Conservation (phyloP, 371 early-diverging fungal species). For the Apophysomyces ossiformis region DNA sequence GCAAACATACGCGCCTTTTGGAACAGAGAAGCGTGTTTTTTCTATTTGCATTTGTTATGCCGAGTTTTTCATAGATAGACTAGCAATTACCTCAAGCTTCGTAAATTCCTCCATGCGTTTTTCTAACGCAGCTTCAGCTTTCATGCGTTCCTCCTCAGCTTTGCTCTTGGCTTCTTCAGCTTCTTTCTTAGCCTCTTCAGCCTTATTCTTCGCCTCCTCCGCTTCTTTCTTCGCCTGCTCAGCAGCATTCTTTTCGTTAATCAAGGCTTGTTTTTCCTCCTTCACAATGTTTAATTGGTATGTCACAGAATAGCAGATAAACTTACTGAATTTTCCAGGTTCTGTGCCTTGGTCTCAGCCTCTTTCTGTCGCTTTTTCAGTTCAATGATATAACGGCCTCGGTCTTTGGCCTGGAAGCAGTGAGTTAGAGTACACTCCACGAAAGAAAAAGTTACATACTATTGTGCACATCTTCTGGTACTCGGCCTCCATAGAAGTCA, state of each 20-base stretch:
- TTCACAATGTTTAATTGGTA: not conserved
- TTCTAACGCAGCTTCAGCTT: slow-evolving; percentile 13
- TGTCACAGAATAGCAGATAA: not conserved
- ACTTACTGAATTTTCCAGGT: slow-evolving; percentile 8
- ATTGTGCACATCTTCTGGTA: not conserved
- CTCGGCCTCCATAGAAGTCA: slow-evolving; percentile 7
- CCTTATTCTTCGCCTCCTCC: slow-evolving; percentile 15
- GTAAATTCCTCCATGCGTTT: slow-evolving; percentile 11
- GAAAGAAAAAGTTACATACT: not conserved
- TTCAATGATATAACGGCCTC: slow-evolving; percentile 26
- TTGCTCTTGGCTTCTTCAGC: slow-evolving; percentile 12
- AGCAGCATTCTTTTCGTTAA: slow-evolving; percentile 18
- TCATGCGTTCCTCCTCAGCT: slow-evolving; percentile 11
- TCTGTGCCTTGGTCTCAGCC: slow-evolving; percentile 9
- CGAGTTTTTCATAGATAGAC: not conserved
- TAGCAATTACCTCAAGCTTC: slow-evolving; percentile 16
- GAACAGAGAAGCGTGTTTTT: not conserved
- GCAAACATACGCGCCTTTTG: slow-evolving; percentile 3
- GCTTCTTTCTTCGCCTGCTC: no score
- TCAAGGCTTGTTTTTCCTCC: slow-evolving; percentile 11
- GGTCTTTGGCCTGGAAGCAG: slow-evolving; percentile 11
- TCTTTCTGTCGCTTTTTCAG: slow-evolving; percentile 19
- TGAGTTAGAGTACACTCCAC: not conserved
- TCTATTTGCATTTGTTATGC: not conserved
- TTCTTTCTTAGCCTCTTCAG: slow-evolving; percentile 12